Evolutionary conservation across 2,329 filamentous ascomycete genomes (phyloP).

Genomic region (Cryoendolithus antarcticus): DNA sequence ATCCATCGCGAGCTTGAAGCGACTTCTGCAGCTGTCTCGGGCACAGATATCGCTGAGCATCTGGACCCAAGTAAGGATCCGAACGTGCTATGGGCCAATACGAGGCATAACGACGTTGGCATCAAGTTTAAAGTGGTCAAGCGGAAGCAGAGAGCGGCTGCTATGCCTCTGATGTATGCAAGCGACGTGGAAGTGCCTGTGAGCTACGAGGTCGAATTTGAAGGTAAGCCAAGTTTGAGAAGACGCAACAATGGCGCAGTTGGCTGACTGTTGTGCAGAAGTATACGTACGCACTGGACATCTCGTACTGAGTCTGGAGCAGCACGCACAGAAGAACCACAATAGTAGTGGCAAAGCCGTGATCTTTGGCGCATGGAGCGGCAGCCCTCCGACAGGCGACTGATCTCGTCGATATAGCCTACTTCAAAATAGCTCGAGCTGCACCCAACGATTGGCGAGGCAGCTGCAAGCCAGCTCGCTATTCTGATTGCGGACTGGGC

Average conservation of each 20-base stretch:
- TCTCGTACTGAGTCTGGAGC: conserved; percentile 54
- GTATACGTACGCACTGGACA: conserved; percentile 52
- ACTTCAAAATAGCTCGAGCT: too few species aligned
- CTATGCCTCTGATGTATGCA: conserved; percentile 41
- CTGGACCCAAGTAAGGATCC: conserved; percentile 22
- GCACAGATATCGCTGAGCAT: conserved; percentile 13
- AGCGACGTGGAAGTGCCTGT: conserved; percentile 54
- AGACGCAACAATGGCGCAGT: not conserved
- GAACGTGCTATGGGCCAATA: conserved; percentile 56
- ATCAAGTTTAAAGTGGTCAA: conserved; percentile 54
- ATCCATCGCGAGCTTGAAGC: conserved; percentile 9
- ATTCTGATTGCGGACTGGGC: too few species aligned
- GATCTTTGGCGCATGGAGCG: conserved; percentile 42
- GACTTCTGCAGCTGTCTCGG: not conserved
- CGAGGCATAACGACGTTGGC: conserved; percentile 47
- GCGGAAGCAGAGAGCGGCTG: conserved; percentile 30
- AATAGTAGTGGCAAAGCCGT: conserved; percentile 53
- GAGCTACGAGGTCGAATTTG: conserved; percentile 57
- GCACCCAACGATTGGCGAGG: too few species aligned
- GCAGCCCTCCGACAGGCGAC: too few species aligned
- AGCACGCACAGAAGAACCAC: conserved; percentile 48
- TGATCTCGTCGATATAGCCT: too few species aligned
- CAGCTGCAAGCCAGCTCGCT: too few species aligned
- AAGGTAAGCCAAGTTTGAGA: conserved; percentile 40
- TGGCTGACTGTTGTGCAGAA: conserved; percentile 35